Base-by-base conservation (phyloP, 2,329 filamentous ascomycete genomes). In the Teratosphaeria nubilosa region DNA sequence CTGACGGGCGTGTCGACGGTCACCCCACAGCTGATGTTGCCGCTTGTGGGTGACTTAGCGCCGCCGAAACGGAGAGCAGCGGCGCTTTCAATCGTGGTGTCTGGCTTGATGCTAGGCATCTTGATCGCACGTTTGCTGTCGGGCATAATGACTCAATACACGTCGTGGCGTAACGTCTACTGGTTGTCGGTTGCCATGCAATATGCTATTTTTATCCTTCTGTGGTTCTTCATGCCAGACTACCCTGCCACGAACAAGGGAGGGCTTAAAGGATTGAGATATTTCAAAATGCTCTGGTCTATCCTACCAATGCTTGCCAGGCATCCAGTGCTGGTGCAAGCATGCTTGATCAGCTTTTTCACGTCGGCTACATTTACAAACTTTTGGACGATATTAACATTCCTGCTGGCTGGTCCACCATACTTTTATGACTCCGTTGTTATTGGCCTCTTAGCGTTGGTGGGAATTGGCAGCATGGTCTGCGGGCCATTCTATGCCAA, bases 401-500 rank as follows among this genome's bases (percentile, higher is more conserved):
- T 95, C 68, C 78, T 94, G 5, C 81, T 95, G 20, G 82, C 87
- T 0, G 85, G 81, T 0, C 73, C 80, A 1, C 88, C 88, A 0
- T 95, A 90, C 68, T 71, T 79, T 56, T 91, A 87, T 69, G 74
- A 78, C 0, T 83, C 86, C 0, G 70, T 90, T 0, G 77, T 80
- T 3, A 91, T 94, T 54, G 88, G 89, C 0, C 77, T 94, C 4
- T 94, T 94, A 69, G 87, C 87, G 0, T 76, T 95, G 3, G 88
- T 91, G 55, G 89, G 87, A 1, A 82, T 94, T 13, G 82, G 78
- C 0, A 82, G 84, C 11, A 88, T 94, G 71, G 69, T 82, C 22
- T 72, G 84, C 9, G 85, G 83, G 0, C 90, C 90, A 0, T 60
- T 90, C 14, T 91, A 87, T 69, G 86, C 86, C 0, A 81, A 85